Percentiles rank a stretch among this genome's conserved stretches.
These are phyloP conservation scores for Juncus inflexus DNA, from an alignment of 176 grass and related monocot species.

Conservation along the genomic window DNA sequence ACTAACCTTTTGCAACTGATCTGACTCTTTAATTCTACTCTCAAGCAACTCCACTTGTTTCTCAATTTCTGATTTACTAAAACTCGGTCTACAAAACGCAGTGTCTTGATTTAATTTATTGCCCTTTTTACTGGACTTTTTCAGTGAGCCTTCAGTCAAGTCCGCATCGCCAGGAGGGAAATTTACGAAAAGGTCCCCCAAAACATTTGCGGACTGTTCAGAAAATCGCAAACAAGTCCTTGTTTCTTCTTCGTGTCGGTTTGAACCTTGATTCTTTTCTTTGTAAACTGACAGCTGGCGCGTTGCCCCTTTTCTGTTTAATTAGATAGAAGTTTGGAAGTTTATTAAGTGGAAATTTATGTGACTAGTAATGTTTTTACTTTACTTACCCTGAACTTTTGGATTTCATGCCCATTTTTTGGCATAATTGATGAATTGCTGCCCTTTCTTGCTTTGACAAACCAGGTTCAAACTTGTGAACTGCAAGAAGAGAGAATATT, in stretches of 20 bases:
- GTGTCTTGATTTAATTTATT: slow-evolving; percentile 46
- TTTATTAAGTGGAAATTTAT: slow-evolving; percentile 7
- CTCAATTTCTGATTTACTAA: slow-evolving; percentile 49
- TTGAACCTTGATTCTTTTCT: slow-evolving; percentile 33
- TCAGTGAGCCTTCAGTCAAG: slow-evolving; percentile 39
- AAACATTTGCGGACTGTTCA: slow-evolving; percentile 58
- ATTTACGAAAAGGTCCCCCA: slow-evolving; percentile 69
- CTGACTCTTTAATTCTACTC: slow-evolving; percentile 49
- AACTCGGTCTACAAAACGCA: slow-evolving; percentile 61
- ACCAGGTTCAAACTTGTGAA: slow-evolving; percentile 58
- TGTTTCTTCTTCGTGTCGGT: slow-evolving; percentile 36
- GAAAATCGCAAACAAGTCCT: slow-evolving; percentile 53
- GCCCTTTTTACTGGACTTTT: slow-evolving; percentile 36
- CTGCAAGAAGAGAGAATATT: slow-evolving; percentile 43
- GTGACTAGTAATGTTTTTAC: slow-evolving; percentile 16
- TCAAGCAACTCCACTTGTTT: slow-evolving; percentile 65
- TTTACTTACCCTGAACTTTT: slow-evolving; percentile 83
- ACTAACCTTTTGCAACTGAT: slow-evolving; percentile 69
- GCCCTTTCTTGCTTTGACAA: slow-evolving; percentile 60
- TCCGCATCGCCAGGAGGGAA: slow-evolving; percentile 77
- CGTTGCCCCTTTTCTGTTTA: slow-evolving; percentile 31
- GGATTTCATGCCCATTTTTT: slow-evolving; percentile 77
- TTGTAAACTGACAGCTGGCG: slow-evolving; percentile 76
- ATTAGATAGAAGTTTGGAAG: slow-evolving; percentile 26
- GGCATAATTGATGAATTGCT: slow-evolving; percentile 61